A percentile compares a stretch with the other conserved stretches of the same genome.
Conservation (phyloP, 2,329 filamentous ascomycete species). For the Coniochaeta sp. region DNA sequence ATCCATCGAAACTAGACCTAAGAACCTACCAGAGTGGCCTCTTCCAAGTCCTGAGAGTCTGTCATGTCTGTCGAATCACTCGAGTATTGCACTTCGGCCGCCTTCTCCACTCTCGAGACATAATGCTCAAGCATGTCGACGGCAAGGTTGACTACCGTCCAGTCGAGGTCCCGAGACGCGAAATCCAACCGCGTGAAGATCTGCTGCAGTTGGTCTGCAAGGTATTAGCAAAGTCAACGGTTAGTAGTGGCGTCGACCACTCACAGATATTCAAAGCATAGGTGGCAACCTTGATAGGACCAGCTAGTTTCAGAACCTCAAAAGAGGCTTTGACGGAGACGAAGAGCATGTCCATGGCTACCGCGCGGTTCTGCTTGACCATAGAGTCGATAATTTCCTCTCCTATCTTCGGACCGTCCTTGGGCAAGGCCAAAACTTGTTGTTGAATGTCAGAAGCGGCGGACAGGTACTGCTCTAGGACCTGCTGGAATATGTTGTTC, state of each 20-base stretch:
- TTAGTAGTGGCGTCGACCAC: conserved; percentile 4
- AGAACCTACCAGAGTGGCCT: conserved; percentile 34
- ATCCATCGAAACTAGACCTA: not conserved
- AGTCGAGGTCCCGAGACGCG: conserved; percentile 35
- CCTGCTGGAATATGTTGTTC: conserved; percentile 47
- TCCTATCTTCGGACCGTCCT: conserved; percentile 32
- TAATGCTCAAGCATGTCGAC: conserved; percentile 41
- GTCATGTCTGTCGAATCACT: conserved; percentile 18
- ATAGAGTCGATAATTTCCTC: conserved; percentile 39
- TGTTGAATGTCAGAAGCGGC: conserved; percentile 48
- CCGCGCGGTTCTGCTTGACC: conserved; percentile 42
- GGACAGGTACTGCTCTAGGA: conserved; percentile 49
- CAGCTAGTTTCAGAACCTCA: conserved; percentile 40
- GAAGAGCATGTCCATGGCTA: conserved; percentile 44
- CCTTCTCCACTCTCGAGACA: conserved; percentile 32
- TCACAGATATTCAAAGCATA: conserved; percentile 39
- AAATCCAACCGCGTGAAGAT: conserved; percentile 41
- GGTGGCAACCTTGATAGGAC: conserved; percentile 36
- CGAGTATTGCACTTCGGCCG: conserved; percentile 29
- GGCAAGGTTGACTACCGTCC: conserved; percentile 35
- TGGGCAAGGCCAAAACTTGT: conserved; percentile 43
- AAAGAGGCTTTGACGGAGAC: conserved; percentile 40
- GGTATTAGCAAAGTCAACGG: conserved; percentile 6
- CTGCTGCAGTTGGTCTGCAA: conserved; percentile 37
- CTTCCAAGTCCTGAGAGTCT: conserved; percentile 32